Base-by-base conservation (phyloP, 208 protist species). In the Acanthamoeba pearcei region DNA sequence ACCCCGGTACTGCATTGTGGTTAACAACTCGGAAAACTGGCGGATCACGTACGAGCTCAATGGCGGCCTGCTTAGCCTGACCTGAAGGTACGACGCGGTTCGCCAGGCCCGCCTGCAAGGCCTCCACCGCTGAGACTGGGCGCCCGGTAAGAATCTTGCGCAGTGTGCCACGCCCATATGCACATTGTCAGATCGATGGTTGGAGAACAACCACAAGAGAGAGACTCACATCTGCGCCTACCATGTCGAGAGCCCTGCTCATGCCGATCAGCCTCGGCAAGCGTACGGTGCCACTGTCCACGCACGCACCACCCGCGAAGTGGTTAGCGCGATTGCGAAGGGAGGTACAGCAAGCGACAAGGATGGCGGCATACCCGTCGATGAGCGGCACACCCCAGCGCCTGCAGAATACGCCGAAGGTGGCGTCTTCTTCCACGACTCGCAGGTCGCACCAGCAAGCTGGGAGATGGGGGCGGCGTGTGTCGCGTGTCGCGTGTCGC, bases 381-480 rank as follows among this genome's bases (percentile, higher is more conserved):
- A 96, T 96, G 9, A 96, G 91, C 0, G 95, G 95, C 27, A 96
- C 95, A 13, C 95, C 95, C 80, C 60, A 96, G 12, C 94, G 74
- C 51, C 95, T 46, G 64, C 95, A 96, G 49, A 93, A 95, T 3
- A 96, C 94, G 35, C 95, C 94, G 62, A 96, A 91, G 6, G 46
- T 85, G 35, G 94, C 70, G 70, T 57, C n/a, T 46, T 60, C 35
- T 29, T 72, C 64, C 32, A 29, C 62, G 2, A 96, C 94, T 29
- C 95, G 46, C 42, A 96, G 42, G 66, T 94, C 85, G 74, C 94
- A 95, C 94, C 94, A 96, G 38, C 32, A 85, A 15, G 76, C 76
- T 85, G 76, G 15, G 32, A 5, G 13, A 32, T 82, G 2, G 74
- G 35, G 15, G n/a, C 12, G 35, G 19, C 27, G 35, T 24, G n/a